Base-by-base conservation (phyloP, 495 filamentous ascomycete species). In the Penicillium herquei region DNA sequence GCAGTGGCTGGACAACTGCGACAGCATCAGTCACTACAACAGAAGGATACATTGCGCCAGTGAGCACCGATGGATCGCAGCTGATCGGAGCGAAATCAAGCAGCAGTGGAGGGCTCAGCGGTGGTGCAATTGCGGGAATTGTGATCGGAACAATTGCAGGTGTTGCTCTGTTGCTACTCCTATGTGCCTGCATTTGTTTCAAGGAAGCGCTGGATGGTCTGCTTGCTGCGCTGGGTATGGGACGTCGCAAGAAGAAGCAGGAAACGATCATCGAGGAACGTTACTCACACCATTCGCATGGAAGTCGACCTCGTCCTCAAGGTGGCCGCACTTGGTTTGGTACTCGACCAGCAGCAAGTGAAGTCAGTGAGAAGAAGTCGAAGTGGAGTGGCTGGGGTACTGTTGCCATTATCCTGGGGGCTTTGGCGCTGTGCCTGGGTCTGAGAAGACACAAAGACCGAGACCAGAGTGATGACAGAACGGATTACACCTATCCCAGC, bases 81-180 rank as follows among this genome's bases (percentile, higher is more conserved):
- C 69, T 80, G 33, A 75, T 69, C 70, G 81, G 70, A 53, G 74
- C 64, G 1, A 66, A 73, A n/a, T 69, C 72, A 16, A 52, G 63
- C 39, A 51, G 30, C 10, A 67, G 78, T 54, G 75, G 79, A 48
- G 81, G 82, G 51, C 76, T 96, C 44, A 91, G 87, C 64, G 84
- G 82, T 47, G 92, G 92, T 54, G 92, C 91, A 21, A 96, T 96
- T 62, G 92, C 92, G n/a, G 92, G 92, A 41, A 96, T 96, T 59
- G 92, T 96, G 57, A 88, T 96, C 46, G 92, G 92, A 58, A 84
- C 86, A 6, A 81, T 96, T 59, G 83, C 81, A n/a, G 92, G 87
- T 62, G 78, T 91, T 18, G 67, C 86, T 46, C 69, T 96, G 2
- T 77, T 96, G 13, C 64, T 89, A 10, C 79, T 93, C 4, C 60